Evolutionary conservation across 2,329 filamentous ascomycete genomes (phyloP).

Genomic region (Amauroascus niger): DNA sequence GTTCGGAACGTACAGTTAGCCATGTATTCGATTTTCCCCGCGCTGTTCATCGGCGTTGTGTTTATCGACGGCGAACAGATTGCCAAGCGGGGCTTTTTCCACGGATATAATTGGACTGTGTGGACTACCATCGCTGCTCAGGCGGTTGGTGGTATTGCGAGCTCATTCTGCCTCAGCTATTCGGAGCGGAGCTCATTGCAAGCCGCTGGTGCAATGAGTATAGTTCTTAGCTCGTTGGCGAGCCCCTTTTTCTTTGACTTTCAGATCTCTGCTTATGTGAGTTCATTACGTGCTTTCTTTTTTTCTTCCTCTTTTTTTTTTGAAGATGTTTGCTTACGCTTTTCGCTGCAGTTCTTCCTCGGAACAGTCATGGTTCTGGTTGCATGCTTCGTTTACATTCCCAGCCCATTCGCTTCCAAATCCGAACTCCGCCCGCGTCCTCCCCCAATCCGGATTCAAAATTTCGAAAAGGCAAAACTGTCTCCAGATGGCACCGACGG

Average conservation of each 20-base stretch:
- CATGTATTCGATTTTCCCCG: slow-evolving; percentile 86
- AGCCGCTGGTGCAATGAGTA: slow-evolving; percentile 85
- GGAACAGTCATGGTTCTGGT: slow-evolving; percentile 70
- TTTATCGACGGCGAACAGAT: slow-evolving; percentile 82
- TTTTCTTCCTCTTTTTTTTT: slow-evolving; percentile 10
- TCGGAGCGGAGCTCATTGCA: slow-evolving; percentile 89
- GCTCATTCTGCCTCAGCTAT: slow-evolving; percentile 70
- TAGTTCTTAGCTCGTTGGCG: slow-evolving; percentile 74
- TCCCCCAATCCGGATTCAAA: slow-evolving; percentile 49
- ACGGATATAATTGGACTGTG: slow-evolving; percentile 85
- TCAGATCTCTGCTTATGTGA: slow-evolving; percentile 59
- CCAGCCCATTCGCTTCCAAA: slow-evolving; percentile 9
- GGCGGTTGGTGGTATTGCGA: slow-evolving; percentile 72
- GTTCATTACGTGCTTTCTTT: slow-evolving; percentile 28
- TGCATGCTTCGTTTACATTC: slow-evolving; percentile 69
- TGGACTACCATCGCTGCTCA: slow-evolving; percentile 79
- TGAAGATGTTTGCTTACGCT: neutral
- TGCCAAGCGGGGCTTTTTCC: slow-evolving; percentile 77
- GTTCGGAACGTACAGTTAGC: slow-evolving; percentile 89
- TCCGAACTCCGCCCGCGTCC: slow-evolving; percentile 44
- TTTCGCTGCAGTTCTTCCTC: slow-evolving; percentile 57
- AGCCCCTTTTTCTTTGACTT: slow-evolving; percentile 83
- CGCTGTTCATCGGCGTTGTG: slow-evolving; percentile 73
- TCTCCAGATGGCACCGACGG: slow-evolving; percentile 43
- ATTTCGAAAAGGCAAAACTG: slow-evolving; percentile 55